phyloP scores from a whole-genome alignment of 306 rosid species.

The Trifolium dubium region DNA sequence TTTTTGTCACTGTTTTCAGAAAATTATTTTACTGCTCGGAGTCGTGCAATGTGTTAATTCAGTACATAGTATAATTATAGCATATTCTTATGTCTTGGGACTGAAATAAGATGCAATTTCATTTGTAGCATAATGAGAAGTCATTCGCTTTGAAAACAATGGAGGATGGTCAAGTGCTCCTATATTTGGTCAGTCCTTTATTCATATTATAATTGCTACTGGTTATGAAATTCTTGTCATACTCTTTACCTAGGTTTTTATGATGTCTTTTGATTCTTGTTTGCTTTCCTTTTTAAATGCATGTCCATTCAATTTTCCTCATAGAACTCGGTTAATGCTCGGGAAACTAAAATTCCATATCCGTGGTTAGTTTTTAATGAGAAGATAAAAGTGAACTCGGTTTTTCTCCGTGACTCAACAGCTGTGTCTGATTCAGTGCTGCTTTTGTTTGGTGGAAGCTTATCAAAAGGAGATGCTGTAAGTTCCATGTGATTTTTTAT shows the following conservation, averaged over 20 bases:
- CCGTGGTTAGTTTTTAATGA: conserved; percentile 98
- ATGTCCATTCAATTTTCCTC: conserved; percentile 41
- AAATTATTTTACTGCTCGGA: conserved; percentile 29
- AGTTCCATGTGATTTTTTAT: conserved; percentile 37
- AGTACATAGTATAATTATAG: neutral
- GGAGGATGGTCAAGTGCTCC: conserved; percentile 98
- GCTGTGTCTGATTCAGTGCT: conserved; percentile 84
- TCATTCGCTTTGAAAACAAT: conserved; percentile 86
- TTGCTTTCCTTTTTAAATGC: conserved; percentile 35
- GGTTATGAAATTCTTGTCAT: conserved; percentile 26
- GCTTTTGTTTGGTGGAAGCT: conserved; percentile 91
- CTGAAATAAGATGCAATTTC: conserved; percentile 29
- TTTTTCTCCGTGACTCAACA: conserved; percentile 95
- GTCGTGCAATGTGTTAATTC: conserved; percentile 24
- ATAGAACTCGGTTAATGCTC: conserved; percentile 93
- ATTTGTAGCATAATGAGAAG: conserved; percentile 86
- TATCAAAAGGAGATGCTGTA: conserved; percentile 72
- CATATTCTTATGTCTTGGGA: conserved; percentile 34
- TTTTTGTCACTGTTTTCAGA: conserved; percentile 6
- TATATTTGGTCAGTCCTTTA: conserved; percentile 68
- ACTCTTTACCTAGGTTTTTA: neutral
- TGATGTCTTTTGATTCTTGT: conserved; percentile 31
- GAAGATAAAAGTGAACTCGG: conserved; percentile 95
- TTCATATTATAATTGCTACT: conserved; percentile 29
- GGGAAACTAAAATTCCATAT: conserved; percentile 85